Percentiles rank a stretch among this genome's conserved stretches.
Evolutionary conservation across 208 protist species (phyloP).

Genomic region (Crithidia brevicula): DNA sequence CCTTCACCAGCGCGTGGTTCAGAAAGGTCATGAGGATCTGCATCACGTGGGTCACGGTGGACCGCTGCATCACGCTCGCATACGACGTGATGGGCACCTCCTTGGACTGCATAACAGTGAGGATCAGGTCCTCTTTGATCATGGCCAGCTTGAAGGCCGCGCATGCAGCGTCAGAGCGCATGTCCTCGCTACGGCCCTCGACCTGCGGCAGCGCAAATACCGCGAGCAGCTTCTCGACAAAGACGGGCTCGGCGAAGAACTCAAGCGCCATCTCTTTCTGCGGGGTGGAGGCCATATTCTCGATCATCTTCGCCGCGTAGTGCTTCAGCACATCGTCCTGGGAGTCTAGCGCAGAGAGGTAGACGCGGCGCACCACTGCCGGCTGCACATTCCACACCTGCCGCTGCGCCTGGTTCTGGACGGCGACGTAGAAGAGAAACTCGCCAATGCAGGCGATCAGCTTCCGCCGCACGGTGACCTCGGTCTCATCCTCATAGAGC

Average conservation of each 20-base stretch:
- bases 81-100: constrained; percentile 58
- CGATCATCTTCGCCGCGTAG: constrained; percentile 90
- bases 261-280: constrained; percentile 53
- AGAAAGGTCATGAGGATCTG: constrained; percentile 87
- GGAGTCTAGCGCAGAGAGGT: constrained; percentile 52
- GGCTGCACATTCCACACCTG: constrained; percentile 62
- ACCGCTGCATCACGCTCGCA: constrained; percentile 42
- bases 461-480: constrained; percentile 68
- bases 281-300: constrained; percentile 84
- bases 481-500: constrained; percentile 60
- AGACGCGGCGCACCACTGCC: constrained; percentile 43
- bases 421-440: constrained; percentile 90
- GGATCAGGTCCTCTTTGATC: constrained; percentile 66
- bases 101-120: constrained; percentile 52
- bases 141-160: constrained; percentile 79
- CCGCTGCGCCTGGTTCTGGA: constrained; percentile 71
- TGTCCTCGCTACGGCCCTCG: constrained; percentile 69
- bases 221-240: constrained; percentile 65
- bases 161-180: constrained; percentile 84
- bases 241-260: constrained; percentile 56
- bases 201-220: constrained; percentile 59
- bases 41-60: constrained; percentile 49
- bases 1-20: constrained; percentile 62
- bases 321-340: constrained; percentile 86
- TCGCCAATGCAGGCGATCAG: constrained; percentile 86